Evolutionary conservation across 495 filamentous ascomycete genomes (phyloP).

Genomic region (Aspergillus biplanus): DNA sequence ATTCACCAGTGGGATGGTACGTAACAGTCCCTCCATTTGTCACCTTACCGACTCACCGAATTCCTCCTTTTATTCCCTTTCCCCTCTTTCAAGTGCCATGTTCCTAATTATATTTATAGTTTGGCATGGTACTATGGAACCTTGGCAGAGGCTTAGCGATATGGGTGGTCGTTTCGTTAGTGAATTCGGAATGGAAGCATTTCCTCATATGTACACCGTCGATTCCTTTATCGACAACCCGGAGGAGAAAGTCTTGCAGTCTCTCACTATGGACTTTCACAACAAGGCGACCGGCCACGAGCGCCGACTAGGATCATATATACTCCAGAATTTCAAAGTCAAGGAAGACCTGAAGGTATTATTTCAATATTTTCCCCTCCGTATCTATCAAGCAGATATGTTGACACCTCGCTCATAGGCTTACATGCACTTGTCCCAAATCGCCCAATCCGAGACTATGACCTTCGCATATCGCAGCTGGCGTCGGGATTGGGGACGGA

Average conservation of each 20-base stretch:
- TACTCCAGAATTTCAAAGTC: conserved; percentile 15
- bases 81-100: not conserved
- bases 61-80: not conserved
- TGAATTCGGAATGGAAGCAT: conserved; percentile 74
- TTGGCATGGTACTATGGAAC: conserved; percentile 81
- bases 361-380: not conserved
- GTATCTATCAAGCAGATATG: not conserved
- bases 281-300: conserved; percentile 19
- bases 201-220: conserved; percentile 12
- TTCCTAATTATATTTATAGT: conserved; percentile 32
- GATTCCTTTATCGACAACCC: not conserved
- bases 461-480: conserved; percentile 10
- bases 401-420: not conserved
- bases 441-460: conserved; percentile 19
- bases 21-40: not conserved
- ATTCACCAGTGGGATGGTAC: conserved; percentile 80
- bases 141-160: conserved; percentile 77
- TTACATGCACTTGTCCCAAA: conserved; percentile 14
- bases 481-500: conserved; percentile 12
- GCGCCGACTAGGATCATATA: conserved; percentile 14
- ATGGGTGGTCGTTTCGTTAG: conserved; percentile 80
- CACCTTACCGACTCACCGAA: not conserved
- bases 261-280: conserved; percentile 17
- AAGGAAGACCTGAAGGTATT: conserved; percentile 2
- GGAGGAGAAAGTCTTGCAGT: conserved; percentile 7